phyloP scores from a whole-genome alignment of 108 stramenopile genomes.

The Skeletonema marinoi region DNA sequence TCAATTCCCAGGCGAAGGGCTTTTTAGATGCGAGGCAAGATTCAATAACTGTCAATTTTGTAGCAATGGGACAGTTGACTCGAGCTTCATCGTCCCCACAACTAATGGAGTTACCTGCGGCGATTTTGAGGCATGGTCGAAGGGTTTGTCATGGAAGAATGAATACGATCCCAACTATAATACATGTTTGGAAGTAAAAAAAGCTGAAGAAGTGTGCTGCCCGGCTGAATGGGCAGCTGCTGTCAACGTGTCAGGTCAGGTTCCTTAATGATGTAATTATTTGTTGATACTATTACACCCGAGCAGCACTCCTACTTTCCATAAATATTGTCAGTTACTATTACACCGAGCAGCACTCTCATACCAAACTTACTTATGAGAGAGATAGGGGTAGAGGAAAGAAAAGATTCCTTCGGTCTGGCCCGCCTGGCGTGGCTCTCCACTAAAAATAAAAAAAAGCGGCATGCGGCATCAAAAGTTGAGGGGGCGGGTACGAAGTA shows the following conservation, averaged over 20 bases:
- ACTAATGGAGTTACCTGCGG: neutral
- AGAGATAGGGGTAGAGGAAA: too few species aligned
- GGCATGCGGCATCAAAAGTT: too few species aligned
- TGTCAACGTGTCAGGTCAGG: neutral
- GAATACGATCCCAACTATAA: neutral
- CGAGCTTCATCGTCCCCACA: neutral
- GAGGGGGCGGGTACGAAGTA: too few species aligned
- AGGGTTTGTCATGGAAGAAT: neutral
- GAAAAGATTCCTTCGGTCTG: too few species aligned
- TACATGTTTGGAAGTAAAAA: neutral
- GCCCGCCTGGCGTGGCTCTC: too few species aligned
- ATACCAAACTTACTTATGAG: too few species aligned
- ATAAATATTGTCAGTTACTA: too few species aligned
- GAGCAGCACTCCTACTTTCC: too few species aligned
- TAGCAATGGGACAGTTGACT: constrained; percentile 4
- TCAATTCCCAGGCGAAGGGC: neutral
- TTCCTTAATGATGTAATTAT: too few species aligned
- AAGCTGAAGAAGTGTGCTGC: neutral
- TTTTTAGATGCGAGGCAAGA: neutral
- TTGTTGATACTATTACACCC: too few species aligned
- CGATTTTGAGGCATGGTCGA: neutral
- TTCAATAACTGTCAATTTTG: neutral
- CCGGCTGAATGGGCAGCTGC: neutral
- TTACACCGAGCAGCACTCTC: too few species aligned
- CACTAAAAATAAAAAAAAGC: too few species aligned